Conservation (phyloP, 176 grass and related monocot genomes). For the Oryza australiensis region DNA sequence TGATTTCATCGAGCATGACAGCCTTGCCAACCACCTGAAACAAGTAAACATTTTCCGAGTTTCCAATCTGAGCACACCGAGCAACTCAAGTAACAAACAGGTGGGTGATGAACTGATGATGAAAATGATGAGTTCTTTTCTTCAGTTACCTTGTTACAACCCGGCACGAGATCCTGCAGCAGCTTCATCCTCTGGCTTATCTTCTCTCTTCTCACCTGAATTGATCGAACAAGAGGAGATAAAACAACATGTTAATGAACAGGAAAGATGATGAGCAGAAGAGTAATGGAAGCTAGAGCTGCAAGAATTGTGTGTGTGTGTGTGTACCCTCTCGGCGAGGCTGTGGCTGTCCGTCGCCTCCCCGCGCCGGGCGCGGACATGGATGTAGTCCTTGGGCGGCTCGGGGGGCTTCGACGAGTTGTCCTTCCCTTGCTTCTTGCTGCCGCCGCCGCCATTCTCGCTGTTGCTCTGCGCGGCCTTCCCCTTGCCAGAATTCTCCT, state of each 20-base stretch:
- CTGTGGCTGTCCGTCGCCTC: conserved; percentile 99
- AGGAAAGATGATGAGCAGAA: not conserved
- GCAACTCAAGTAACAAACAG: conserved; percentile 21
- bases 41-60: conserved; percentile 49
- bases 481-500: conserved; percentile 61
- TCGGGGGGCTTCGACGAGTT: conserved; percentile 45
- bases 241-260: conserved; percentile 21
- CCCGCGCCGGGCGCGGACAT: conserved; percentile 91
- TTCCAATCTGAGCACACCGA: conserved; percentile 41
- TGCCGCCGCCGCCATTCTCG: conserved; percentile 39
- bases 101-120: not conserved
- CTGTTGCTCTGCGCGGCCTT: conserved; percentile 77
- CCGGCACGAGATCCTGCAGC: conserved; percentile 96
- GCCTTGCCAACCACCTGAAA: conserved; percentile 97
- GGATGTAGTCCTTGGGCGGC: conserved; percentile 89
- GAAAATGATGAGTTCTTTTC: conserved; percentile 14
- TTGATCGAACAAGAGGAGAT: not conserved
- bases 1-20: conserved; percentile 99
- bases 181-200: conserved; percentile 99
- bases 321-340: conserved; percentile 87
- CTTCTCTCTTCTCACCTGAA: conserved; percentile 95
- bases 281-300: conserved; percentile 5
- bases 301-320: conserved; percentile 14
- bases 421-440: conserved; percentile 67
- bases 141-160: conserved; percentile 87